Evolutionary conservation across 192 early-diverging fungal genomes (phyloP).

Genomic region (Entophlyctis luteolus): DNA sequence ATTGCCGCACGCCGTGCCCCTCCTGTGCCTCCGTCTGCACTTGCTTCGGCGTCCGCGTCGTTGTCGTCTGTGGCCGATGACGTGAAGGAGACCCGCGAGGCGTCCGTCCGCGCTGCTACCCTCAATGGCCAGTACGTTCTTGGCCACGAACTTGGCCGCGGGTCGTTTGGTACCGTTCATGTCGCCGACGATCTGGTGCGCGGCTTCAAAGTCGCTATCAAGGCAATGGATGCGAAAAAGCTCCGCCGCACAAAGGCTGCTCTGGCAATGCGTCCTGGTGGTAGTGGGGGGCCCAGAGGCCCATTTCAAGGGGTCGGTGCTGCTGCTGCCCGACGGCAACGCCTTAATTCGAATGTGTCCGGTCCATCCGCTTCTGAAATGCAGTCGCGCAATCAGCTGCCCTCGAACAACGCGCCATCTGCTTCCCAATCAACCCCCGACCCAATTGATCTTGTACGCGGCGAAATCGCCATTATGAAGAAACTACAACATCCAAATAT

Average conservation of each 20-base stretch:
- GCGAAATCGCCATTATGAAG: constrained; percentile 91
- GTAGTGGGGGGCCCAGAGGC: too few species aligned
- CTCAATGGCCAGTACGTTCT: constrained; percentile 80
- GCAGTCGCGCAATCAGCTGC: neutral
- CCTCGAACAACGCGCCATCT: neutral
- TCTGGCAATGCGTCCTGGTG: constrained; percentile 49
- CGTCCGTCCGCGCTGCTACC: constrained; percentile 64
- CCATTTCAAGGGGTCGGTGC: constrained; percentile 30
- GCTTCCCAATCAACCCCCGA: constrained; percentile 7
- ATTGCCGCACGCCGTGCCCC: too few species aligned
- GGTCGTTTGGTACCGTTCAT: constrained; percentile 87
- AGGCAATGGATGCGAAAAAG: constrained; percentile 87
- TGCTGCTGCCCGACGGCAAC: constrained; percentile 3
- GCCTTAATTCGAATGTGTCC: neutral
- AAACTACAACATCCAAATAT: constrained; percentile 87
- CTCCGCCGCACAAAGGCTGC: constrained; percentile 62
- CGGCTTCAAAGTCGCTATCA: constrained; percentile 70
- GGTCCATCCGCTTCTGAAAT: neutral
- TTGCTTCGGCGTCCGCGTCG: neutral
- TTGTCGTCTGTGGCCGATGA: neutral
- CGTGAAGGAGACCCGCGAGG: constrained; percentile 56
- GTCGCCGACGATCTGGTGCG: neutral
- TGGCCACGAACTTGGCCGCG: constrained; percentile 72
- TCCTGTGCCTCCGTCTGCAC: neutral
- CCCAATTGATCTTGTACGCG: constrained; percentile 80